Evolutionary conservation across 1,284 basidiomycete genomes (phyloP), one percentile per base, ranked within the genome.

Genomic region (Cryptococcus sp.): DNA sequence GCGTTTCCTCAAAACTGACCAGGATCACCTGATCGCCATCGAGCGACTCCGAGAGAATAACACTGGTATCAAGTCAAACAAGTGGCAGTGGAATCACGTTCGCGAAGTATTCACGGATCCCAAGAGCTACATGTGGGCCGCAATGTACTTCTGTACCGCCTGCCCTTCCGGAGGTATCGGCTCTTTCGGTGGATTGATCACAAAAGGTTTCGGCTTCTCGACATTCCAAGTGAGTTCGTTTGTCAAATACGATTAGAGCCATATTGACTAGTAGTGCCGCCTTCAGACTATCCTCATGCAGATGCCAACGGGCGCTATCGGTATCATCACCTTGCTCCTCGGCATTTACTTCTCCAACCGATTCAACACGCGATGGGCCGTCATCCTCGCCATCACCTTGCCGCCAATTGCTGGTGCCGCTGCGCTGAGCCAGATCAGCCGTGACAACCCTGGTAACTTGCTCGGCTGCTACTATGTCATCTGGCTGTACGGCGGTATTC

Each of bases 391-490:
- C 23, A 67, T 80, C 11, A 71, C 74, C 19, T 10, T 45, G 13
- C 78, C 79, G 5, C 77, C 81, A 1, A 82, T 82, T 42, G 80
- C 71, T 11, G 80, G 80, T 46, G 77, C 77, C 8, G 61, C 75
- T 8, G 80, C 78, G 0, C 66, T 82, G 20, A 67, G 74, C 46
- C 68, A 65, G 1, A 66, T 81, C 5, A 76, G 76, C 19, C 74
- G 80, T 41, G 73, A 73, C 53, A 76, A 72, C 48, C 47, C 53
- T 5, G 47, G 51, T 15, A 55, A 53, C 40, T 68, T 81, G 15
- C 65, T 82, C n/a, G 80, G 71, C 7, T 80, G 75, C 57, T 82
- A 82, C 61, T 82, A 82, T 61, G 78, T 81, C 40, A 71, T 69
- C n/a, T 56, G 54, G 25, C 11, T 56, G 41, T 39, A 35, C 31